Percentiles rank a stretch among this genome's conserved stretches.
These are phyloP conservation scores for Termitomyces sp. DNA, from an alignment of 768 basidiomycete species.

Conservation along the genomic window DNA sequence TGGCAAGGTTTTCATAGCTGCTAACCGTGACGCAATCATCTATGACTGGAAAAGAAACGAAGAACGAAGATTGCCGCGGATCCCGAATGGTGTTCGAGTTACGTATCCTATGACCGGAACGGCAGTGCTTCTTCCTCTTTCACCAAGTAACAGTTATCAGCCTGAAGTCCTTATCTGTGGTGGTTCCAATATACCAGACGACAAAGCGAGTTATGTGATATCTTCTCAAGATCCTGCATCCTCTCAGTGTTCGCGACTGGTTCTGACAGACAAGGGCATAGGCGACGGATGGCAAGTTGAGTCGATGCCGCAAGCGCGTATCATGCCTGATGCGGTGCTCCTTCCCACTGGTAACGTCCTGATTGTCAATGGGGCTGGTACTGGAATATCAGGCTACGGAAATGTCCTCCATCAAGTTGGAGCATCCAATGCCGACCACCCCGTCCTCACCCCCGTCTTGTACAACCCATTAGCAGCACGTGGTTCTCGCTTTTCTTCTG, in stretches of 20 bases:
- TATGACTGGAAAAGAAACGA: conserved; percentile 67
- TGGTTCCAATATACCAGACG: conserved; percentile 64
- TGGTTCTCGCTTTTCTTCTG: conserved; percentile 53
- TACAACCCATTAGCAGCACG: conserved; percentile 52
- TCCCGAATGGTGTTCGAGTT: conserved; percentile 75
- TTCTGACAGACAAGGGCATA: conserved; percentile 61
- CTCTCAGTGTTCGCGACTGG: conserved; percentile 64
- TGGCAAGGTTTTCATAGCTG: conserved; percentile 67
- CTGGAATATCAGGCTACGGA: conserved; percentile 74
- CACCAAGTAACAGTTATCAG: conserved; percentile 52
- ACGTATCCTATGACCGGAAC: conserved; percentile 83
- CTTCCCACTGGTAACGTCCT: conserved; percentile 72
- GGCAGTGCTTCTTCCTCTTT: conserved; percentile 67
- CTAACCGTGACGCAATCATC: conserved; percentile 74
- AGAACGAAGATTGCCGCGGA: conserved; percentile 55
- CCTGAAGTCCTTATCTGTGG: conserved; percentile 76
- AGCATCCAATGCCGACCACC: conserved; percentile 71
- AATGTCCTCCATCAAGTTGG: conserved; percentile 69
- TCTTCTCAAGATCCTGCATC: conserved; percentile 73
- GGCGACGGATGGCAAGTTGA: conserved; percentile 69
- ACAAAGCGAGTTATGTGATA: conserved; percentile 50
- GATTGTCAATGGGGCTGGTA: conserved; percentile 70
- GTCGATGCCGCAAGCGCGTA: conserved; percentile 64
- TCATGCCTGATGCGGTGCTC: conserved; percentile 78
- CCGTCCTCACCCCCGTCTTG: conserved; percentile 62